phyloP scores from a whole-genome alignment of 2,329 filamentous ascomycete genomes.

The Stemphylium beticola region DNA sequence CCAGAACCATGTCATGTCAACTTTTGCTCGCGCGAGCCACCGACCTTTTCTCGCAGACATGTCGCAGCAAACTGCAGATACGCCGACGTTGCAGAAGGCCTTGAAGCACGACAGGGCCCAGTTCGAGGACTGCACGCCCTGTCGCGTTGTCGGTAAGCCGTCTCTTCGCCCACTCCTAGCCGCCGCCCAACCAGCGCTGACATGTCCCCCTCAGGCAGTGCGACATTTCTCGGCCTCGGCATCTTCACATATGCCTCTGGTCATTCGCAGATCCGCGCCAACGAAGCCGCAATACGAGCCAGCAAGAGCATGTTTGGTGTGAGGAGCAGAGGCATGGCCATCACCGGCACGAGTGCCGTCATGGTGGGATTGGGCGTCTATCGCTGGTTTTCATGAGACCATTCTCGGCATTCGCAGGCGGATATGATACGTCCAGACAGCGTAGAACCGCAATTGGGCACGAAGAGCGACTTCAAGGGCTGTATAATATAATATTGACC shows the following conservation, averaged over 20 bases:
- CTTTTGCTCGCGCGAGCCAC: not conserved
- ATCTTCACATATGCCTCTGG: conserved; percentile 55
- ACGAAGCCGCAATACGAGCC: conserved; percentile 50
- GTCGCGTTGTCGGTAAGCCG: conserved; percentile 69
- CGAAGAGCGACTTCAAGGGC: not conserved
- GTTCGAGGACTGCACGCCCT: conserved; percentile 71
- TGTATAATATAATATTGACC: conserved; percentile 1
- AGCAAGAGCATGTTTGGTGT: conserved; percentile 53
- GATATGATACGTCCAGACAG: not conserved
- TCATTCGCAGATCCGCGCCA: conserved; percentile 51
- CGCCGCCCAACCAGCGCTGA: not conserved
- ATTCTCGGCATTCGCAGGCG: not conserved
- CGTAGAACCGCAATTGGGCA: not conserved
- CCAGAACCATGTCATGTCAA: conserved; percentile 4
- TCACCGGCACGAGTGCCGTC: conserved; percentile 49
- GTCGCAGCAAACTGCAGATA: not conserved
- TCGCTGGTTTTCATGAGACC: conserved; percentile 38
- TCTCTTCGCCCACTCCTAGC: not conserved
- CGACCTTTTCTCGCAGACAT: not conserved
- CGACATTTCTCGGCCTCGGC: conserved; percentile 55
- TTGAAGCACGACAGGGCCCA: conserved; percentile 41
- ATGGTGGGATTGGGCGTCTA: conserved; percentile 55
- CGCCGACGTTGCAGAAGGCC: conserved; percentile 39
- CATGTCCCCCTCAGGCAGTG: conserved; percentile 44
- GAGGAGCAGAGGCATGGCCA: conserved; percentile 47